A percentile compares a stretch with the other conserved stretches of the same genome.
phyloP scores from a whole-genome alignment of 495 filamentous ascomycete species.

The Neurospora sp. region DNA sequence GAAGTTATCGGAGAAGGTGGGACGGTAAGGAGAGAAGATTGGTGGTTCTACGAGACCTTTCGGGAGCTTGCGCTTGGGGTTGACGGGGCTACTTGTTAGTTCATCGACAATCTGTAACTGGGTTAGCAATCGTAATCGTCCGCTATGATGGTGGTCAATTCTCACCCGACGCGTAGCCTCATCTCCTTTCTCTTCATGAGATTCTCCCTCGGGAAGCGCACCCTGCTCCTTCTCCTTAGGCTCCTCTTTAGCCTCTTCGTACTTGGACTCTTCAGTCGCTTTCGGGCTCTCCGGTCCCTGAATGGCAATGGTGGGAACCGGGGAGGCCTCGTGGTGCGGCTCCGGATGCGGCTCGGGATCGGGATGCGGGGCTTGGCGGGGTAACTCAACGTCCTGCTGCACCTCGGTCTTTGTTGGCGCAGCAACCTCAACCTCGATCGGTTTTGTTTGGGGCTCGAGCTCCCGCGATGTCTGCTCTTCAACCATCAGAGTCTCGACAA shows the following conservation, averaged over 20 bases:
- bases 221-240: conserved; percentile 21
- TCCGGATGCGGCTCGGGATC: not conserved
- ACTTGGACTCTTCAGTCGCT: not conserved
- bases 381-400: not conserved
- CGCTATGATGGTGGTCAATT: not conserved
- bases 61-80: not conserved
- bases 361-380: not conserved
- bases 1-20: not conserved
- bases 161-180: not conserved
- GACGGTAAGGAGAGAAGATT: not conserved
- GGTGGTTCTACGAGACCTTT: not conserved
- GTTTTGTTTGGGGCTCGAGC: not conserved
- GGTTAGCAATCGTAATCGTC: not conserved
- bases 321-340: not conserved
- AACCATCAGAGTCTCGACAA: conserved; percentile 3
- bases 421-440: conserved; percentile 6
- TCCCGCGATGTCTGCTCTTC: conserved; percentile 17
- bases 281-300: not conserved
- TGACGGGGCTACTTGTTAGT: not conserved
- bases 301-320: not conserved
- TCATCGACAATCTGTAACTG: not conserved
- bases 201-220: not conserved
- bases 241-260: conserved; percentile 2
- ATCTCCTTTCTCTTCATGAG: not conserved
- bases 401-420: not conserved